A percentile compares a stretch with the other conserved stretches of the same genome.
Conservation (phyloP, 495 filamentous ascomycete species). For the Talaromyces nanjingensis region DNA sequence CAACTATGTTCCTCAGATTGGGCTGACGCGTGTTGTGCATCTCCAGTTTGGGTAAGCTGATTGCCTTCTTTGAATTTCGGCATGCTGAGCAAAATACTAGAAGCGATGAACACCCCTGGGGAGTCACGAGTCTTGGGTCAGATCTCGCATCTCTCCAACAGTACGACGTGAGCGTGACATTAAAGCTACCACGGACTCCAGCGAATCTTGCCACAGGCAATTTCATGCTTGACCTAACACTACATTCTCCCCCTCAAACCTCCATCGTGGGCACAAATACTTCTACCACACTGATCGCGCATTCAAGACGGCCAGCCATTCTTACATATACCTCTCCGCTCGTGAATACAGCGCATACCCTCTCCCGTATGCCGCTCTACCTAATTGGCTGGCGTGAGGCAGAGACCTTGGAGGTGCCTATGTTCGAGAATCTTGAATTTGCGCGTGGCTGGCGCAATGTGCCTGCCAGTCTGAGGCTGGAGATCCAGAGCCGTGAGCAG, state of each 20-base stretch:
- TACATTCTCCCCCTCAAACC: constrained; percentile 39
- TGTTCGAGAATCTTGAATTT: constrained; percentile 70
- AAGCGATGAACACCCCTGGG: constrained; percentile 38
- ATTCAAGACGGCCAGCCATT: constrained; percentile 54
- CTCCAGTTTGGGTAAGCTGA: constrained; percentile 68
- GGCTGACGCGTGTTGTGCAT: constrained; percentile 60
- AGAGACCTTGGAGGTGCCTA: constrained; percentile 52
- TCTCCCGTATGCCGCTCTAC: constrained; percentile 52
- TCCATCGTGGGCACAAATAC: constrained; percentile 17
- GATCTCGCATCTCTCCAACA: constrained; percentile 37
- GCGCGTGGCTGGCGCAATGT: constrained; percentile 45
- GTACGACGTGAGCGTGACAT: constrained; percentile 64
- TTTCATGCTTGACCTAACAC: constrained; percentile 84
- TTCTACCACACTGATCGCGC: constrained; percentile 27
- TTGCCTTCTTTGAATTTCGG: neutral
- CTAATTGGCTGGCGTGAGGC: constrained; percentile 50
- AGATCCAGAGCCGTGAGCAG: constrained; percentile 56
- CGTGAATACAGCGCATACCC: constrained; percentile 41
- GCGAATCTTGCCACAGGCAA: constrained; percentile 59
- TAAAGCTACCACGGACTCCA: constrained; percentile 62
- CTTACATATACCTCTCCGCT: constrained; percentile 59
- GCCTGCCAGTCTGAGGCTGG: constrained; percentile 52
- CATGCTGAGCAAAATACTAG: neutral
- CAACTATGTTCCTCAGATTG: constrained; percentile 68
- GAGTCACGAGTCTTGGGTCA: constrained; percentile 30